These are phyloP conservation scores for Plasmodium yoelii DNA, from an alignment of 169 alveolate genomes.

Conservation along the genomic window DNA sequence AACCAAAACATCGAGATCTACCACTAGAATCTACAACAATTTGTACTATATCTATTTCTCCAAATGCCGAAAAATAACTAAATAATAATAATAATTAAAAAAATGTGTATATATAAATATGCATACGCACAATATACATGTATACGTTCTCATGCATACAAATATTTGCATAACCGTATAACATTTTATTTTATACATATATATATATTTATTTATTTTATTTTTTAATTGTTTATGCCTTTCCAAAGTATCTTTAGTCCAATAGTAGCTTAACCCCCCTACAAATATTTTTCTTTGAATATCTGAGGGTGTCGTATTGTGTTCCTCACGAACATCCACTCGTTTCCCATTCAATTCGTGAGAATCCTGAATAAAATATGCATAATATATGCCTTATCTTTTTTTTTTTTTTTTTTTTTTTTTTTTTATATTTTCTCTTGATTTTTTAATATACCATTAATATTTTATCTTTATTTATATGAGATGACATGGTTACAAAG, in stretches of 20 bases:
- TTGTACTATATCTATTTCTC: constrained; percentile 61
- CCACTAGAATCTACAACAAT: constrained; percentile 63
- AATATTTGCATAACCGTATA: not conserved
- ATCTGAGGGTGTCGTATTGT: constrained; percentile 67
- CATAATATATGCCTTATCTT: constrained; percentile 3
- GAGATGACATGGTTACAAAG: constrained; percentile 72
- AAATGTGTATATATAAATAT: not conserved
- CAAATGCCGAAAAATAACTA: constrained; percentile 52
- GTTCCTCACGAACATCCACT: constrained; percentile 71
- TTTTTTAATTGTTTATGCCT: constrained; percentile 25
- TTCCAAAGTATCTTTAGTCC: constrained; percentile 73
- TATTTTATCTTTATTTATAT: constrained; percentile 52
- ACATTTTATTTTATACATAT: not conserved
- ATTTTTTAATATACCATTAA: constrained; percentile 23
- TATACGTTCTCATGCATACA: not conserved
- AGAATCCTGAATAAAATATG: constrained; percentile 25
- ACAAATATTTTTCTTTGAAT: constrained; percentile 62
- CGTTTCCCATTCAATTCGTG: constrained; percentile 68
- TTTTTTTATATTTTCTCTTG: constrained; percentile 4
- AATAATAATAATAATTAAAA: constrained; percentile 10
- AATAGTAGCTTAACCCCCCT: constrained; percentile 60
- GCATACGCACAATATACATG: too few species aligned
- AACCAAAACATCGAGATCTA: constrained; percentile 71
- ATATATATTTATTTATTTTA: constrained; percentile 2
- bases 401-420: not conserved